phyloP scores from a whole-genome alignment of 2,329 filamentous ascomycete species.

The Lasiodiplodia citricola region DNA sequence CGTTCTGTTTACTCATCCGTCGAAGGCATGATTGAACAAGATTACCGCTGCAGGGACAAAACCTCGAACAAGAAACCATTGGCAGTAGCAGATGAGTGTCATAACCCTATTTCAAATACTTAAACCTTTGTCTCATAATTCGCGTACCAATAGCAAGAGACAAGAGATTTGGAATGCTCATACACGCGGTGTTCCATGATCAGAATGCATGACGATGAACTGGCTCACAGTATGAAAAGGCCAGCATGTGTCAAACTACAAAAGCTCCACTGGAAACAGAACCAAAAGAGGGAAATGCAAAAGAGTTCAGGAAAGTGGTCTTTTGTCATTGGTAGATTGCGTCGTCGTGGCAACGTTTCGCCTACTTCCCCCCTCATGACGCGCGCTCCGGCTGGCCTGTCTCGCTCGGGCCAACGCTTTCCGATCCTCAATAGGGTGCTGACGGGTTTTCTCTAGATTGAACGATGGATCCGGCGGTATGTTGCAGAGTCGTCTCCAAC shows the following conservation, averaged over 20 bases:
- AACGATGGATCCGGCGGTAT: neutral
- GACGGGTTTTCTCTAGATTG: neutral
- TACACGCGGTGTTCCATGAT: neutral
- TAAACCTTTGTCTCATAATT: neutral
- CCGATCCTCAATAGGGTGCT: neutral
- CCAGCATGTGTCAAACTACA: neutral
- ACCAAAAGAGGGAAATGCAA: neutral
- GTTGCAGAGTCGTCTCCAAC: neutral
- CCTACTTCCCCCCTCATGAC: too few species aligned
- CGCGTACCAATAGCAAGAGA: neutral
- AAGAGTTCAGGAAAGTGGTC: neutral
- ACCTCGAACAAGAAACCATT: too few species aligned
- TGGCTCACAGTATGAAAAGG: neutral
- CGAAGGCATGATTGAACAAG: too few species aligned
- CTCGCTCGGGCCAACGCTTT: neutral
- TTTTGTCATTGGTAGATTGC: too few species aligned
- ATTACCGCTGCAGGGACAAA: too few species aligned
- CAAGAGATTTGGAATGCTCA: slow-evolving; percentile 2
- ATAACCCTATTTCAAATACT: neutral
- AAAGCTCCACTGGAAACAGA: neutral
- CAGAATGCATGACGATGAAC: neutral
- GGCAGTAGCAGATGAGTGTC: neutral
- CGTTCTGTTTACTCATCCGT: too few species aligned
- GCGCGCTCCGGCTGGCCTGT: neutral
- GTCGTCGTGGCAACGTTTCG: too few species aligned